Base-by-base conservation (phyloP, 768 basidiomycete genomes). In the Auriscalpium vulgare region DNA sequence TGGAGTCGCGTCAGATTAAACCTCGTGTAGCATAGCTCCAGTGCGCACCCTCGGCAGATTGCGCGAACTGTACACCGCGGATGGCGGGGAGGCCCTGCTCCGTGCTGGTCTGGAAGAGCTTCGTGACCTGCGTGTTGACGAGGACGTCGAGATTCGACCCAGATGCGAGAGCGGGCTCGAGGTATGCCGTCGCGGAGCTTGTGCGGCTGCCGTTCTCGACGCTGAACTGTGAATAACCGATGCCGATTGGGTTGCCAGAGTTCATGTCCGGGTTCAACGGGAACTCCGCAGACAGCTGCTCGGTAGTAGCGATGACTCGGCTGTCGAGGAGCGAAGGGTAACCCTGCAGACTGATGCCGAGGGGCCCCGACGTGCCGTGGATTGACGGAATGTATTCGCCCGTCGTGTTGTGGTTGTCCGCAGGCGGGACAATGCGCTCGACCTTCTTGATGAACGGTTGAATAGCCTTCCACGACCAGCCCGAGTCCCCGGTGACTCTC, bases 241-340 rank as follows among this genome's bases (percentile, higher is more conserved):
- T 50, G 4, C 78, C 78, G 8, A 77, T 53, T 0, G 71, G 69
- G 10, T 61, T 65, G 13, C 79, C 78, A 23, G 71, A 69, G 57
- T 78, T 77, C 55, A 67, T 67, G 60, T 79, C 79, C 13, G 64
- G 37, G 57, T 74, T 75, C 58, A 66, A 77, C 3, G 72, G 67
- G 56, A 73, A 78, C 46, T 72, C 69, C 29, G 72, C 68, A 1
- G 64, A 62, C 6, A 72, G 58, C 51, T 75, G 65, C 35, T 66
- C 37, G 0, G 73, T 70, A 1, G 76, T 71, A 9, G 66, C 66
- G n/a, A 78, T 65, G 14, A 77, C 68, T 2, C 65, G 66, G 1
- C 59, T 54, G 53, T 74, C 73, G 21, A 74, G 40, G 19, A 37
- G 23, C 21, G 37, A 34, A 13, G 47, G 37, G 17, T 47, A 52